Evolutionary conservation across 768 basidiomycete species (phyloP).

Genomic region (Podaxis sp.): DNA sequence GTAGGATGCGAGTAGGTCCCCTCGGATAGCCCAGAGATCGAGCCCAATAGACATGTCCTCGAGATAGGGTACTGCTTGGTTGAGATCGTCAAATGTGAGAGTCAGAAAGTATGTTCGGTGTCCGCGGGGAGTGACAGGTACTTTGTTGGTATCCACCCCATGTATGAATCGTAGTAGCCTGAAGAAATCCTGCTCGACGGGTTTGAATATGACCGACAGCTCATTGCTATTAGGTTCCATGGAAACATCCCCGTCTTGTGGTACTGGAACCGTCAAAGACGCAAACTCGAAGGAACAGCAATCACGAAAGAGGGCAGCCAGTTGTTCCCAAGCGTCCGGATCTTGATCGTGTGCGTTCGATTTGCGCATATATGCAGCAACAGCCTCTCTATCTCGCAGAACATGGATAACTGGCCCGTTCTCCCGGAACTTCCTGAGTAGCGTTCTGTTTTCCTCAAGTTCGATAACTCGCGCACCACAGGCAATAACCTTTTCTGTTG

Average conservation of each 20-base stretch:
- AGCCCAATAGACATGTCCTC: slow-evolving; percentile 63
- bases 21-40: slow-evolving; percentile 75
- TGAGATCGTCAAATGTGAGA: slow-evolving; percentile 71
- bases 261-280: slow-evolving; percentile 46
- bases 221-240: slow-evolving; percentile 20
- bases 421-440: slow-evolving; percentile 51
- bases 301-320: slow-evolving; percentile 63
- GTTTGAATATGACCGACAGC: slow-evolving; percentile 24
- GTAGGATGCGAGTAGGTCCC: slow-evolving; percentile 59
- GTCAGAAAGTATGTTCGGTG: slow-evolving; percentile 69
- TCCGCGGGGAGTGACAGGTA: slow-evolving; percentile 31
- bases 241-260: slow-evolving; percentile 20
- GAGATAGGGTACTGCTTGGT: slow-evolving; percentile 51
- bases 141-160: slow-evolving; percentile 53
- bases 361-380: slow-evolving; percentile 60
- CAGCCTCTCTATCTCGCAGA: slow-evolving; percentile 64
- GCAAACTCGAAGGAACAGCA: slow-evolving; percentile 68
- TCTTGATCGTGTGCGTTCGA: slow-evolving; percentile 64
- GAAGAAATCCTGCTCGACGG: slow-evolving; percentile 50
- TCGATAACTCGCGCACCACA: slow-evolving; percentile 81
- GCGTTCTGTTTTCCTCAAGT: slow-evolving; percentile 56
- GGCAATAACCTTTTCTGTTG: slow-evolving; percentile 61
- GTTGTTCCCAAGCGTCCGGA: slow-evolving; percentile 60
- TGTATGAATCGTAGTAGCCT: slow-evolving; percentile 75
- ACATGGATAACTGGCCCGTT: slow-evolving; percentile 71